These are phyloP conservation scores for Rhynchosporium agropyri DNA, from an alignment of 2,329 filamentous ascomycete species.

Conservation along the genomic window DNA sequence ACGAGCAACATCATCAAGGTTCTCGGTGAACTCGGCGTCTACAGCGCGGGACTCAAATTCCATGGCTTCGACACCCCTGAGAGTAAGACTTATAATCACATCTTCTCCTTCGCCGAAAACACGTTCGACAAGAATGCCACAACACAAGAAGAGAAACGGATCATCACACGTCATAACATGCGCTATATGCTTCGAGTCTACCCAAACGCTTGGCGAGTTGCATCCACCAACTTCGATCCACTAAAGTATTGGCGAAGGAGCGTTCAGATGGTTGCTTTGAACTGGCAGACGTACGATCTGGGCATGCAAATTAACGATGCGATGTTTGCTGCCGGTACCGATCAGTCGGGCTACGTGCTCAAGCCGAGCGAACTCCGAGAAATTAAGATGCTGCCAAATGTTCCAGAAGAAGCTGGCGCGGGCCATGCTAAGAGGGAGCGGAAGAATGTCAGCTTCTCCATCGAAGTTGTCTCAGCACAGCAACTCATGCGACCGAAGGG, in stretches of 20 bases:
- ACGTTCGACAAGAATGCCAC: conserved; percentile 82
- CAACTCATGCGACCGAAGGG: conserved; percentile 84
- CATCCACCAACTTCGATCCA: conserved; percentile 93
- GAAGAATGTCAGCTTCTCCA: conserved; percentile 80
- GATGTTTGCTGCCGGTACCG: conserved; percentile 91
- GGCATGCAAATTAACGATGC: conserved; percentile 96
- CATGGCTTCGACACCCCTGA: conserved; percentile 76
- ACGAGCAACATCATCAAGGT: conserved; percentile 83
- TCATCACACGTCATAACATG: conserved; percentile 88
- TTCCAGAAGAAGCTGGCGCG: conserved; percentile 52
- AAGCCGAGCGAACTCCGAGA: conserved; percentile 86
- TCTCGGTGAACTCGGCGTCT: conserved; percentile 83
- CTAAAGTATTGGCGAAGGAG: conserved; percentile 92
- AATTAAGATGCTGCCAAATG: conserved; percentile 61
- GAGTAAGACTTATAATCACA: conserved; percentile 88
- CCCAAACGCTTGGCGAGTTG: conserved; percentile 77
- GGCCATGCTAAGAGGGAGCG: conserved; percentile 69
- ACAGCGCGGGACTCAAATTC: conserved; percentile 76
- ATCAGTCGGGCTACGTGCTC: conserved; percentile 87
- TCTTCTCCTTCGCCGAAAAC: conserved; percentile 91
- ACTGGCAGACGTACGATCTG: conserved; percentile 97
- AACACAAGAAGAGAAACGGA: conserved; percentile 72
- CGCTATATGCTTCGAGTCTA: conserved; percentile 93
- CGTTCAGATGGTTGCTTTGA: conserved; percentile 96
- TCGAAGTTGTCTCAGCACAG: conserved; percentile 91